Percentiles rank a stretch among this genome's conserved stretches.
phyloP scores from a whole-genome alignment of 345 rosid species.

The Eutrema japonicum region DNA sequence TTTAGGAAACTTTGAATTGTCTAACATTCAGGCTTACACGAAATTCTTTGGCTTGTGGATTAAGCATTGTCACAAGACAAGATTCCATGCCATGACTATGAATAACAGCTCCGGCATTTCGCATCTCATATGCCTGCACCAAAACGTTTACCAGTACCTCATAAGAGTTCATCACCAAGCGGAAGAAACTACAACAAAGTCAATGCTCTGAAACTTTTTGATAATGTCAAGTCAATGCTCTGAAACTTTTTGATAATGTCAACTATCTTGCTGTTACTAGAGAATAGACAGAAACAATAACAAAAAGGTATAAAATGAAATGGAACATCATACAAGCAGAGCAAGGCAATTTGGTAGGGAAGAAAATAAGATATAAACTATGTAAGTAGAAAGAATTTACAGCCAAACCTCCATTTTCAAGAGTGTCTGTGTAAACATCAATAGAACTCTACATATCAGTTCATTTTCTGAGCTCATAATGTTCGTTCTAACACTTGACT shows the following conservation, averaged over 20 bases:
- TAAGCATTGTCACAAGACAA: slow-evolving; percentile 91
- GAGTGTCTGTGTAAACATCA: neutral
- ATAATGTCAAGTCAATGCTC: neutral
- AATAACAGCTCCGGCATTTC: slow-evolving; percentile 96
- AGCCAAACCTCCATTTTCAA: slow-evolving; percentile 24
- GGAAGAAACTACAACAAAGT: slow-evolving; percentile 5
- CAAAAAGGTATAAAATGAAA: neutral
- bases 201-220: neutral
- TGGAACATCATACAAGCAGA: slow-evolving; percentile 16
- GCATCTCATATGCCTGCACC: slow-evolving; percentile 78
- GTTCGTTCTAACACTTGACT: slow-evolving; percentile 22
- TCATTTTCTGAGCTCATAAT: slow-evolving; percentile 10
- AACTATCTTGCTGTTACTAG: slow-evolving; percentile 16
- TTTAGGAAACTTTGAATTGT: neutral
- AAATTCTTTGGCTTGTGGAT: slow-evolving; percentile 83
- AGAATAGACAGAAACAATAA: neutral
- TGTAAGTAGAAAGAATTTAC: slow-evolving; percentile 6
- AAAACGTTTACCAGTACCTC: slow-evolving; percentile 17
- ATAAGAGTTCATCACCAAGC: neutral
- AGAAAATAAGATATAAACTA: neutral
- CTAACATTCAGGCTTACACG: slow-evolving; percentile 57
- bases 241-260: neutral
- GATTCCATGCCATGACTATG: slow-evolving; percentile 99
- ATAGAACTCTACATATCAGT: slow-evolving; percentile 29
- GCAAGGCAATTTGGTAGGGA: slow-evolving; percentile 14